These are phyloP conservation scores for Rhizomucor pusillus DNA, from an alignment of 371 early-diverging fungal genomes.

Conservation along the genomic window DNA sequence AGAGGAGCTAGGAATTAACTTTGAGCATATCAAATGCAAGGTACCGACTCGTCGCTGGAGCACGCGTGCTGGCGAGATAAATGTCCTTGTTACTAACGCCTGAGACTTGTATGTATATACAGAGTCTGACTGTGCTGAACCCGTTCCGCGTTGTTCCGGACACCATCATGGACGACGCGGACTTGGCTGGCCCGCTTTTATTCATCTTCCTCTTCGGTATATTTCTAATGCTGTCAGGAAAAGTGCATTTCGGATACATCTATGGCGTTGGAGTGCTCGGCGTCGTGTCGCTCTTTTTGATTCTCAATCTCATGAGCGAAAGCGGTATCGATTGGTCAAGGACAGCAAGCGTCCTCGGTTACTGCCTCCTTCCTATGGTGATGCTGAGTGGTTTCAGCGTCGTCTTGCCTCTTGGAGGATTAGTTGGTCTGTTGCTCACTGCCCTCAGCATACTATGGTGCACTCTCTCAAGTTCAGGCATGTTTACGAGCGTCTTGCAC, in stretches of 20 bases:
- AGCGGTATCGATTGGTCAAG: slow-evolving; percentile 83
- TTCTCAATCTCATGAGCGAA: slow-evolving; percentile 94
- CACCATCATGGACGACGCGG: slow-evolving; percentile 92
- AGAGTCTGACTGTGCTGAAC: slow-evolving; percentile 87
- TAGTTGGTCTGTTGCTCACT: slow-evolving; percentile 58
- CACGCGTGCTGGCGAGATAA: no score
- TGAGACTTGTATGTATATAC: neutral
- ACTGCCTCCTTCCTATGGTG: slow-evolving; percentile 95
- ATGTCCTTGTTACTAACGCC: no score
- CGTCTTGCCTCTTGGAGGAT: slow-evolving; percentile 46
- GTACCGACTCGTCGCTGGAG: slow-evolving; percentile 58
- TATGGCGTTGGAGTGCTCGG: slow-evolving; percentile 95
- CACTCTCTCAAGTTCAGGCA: slow-evolving; percentile 89
- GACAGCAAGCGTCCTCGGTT: slow-evolving; percentile 95
- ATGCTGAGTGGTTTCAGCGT: slow-evolving; percentile 70
- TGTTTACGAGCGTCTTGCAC: slow-evolving; percentile 92
- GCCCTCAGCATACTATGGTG: slow-evolving; percentile 87
- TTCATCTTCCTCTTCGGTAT: slow-evolving; percentile 90
- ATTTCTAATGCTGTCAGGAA: slow-evolving; percentile 83
- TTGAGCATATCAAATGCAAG: slow-evolving; percentile 78
- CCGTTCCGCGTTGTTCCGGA: slow-evolving; percentile 86
- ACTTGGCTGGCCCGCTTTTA: slow-evolving; percentile 92
- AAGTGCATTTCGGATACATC: slow-evolving; percentile 95
- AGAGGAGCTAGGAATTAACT: slow-evolving; percentile 92
- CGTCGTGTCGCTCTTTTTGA: slow-evolving; percentile 79